Evolutionary conservation across 2,329 filamentous ascomycete species (phyloP), one percentile per base, ranked within the genome.

Genomic region (Penicillium sp.): DNA sequence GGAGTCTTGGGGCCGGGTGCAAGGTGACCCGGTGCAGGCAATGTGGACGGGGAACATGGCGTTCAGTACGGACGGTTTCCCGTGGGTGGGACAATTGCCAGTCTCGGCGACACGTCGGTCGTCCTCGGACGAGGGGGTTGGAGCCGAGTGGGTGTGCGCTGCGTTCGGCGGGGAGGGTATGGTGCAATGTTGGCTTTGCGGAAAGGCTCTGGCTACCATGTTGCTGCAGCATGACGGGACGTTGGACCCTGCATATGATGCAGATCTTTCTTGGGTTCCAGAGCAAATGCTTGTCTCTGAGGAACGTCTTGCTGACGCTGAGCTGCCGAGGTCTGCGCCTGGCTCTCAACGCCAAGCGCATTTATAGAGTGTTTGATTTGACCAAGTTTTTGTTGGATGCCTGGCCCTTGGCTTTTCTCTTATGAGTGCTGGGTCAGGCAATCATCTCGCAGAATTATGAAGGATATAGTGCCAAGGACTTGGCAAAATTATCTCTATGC

Each of bases 1-100:
- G 2, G 48, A 67, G 21, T 53, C 64, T n/a, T 71, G 66, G 65
- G 65, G 65, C 2, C 10, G 39, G 6, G 58, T 66, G 10, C 22
- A 58, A 8, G 63, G 66, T 3, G 49, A 61, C 3, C 51, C 57
- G 0, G 58, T 71, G 8, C 63, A 71, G 42, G 57, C 57, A 9
- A 70, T 70, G 67, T 72, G 70, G 70, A 69, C 69, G 2, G 70
- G 70, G 0, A 82, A 79, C 49, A 83, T 83, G 75, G 81, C 79
- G 3, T 79, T 78, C 33, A 82, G 78, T 19, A 70, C 74, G 1
- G 82, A 84, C 62, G 79, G 78, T 1, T 65, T 78, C 14, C 82
- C 82, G 0, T 80, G 81, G 68, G 78, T 88, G 49, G 85, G 85
- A 2, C 57, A 21, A 35, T 39, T 71, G n/a, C 62, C 68, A 13